phyloP scores from a whole-genome alignment of 1,139 yeast species.

The Taphrina confusa region DNA sequence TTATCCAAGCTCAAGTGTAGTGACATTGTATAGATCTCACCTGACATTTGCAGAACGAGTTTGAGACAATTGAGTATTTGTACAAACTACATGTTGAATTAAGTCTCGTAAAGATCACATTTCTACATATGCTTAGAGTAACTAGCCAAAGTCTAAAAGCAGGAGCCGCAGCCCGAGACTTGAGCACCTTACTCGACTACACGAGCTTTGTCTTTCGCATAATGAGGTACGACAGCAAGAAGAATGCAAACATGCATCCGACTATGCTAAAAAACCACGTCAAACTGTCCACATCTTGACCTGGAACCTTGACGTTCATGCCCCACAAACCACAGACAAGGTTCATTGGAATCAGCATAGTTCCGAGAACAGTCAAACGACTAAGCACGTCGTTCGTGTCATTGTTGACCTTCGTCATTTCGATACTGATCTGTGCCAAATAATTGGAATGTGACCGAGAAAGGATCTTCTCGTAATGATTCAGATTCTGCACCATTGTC shows the following conservation, averaged over 20 bases:
- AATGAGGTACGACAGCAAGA: slow-evolving; percentile 18
- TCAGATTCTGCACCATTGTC: slow-evolving; percentile 62
- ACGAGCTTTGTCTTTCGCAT: slow-evolving; percentile 17
- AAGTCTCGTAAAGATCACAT: too few species aligned
- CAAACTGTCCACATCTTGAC: slow-evolving; percentile 70
- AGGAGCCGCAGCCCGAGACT: too few species aligned
- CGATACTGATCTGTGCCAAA: slow-evolving; percentile 93
- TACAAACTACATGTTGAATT: too few species aligned
- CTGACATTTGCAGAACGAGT: too few species aligned
- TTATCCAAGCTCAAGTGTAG: too few species aligned
- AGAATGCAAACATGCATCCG: slow-evolving; percentile 33
- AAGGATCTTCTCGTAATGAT: slow-evolving; percentile 87
- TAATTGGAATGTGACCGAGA: slow-evolving; percentile 94
- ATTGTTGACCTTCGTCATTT: slow-evolving; percentile 95
- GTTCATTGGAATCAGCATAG: slow-evolving; percentile 90
- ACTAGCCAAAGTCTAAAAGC: too few species aligned
- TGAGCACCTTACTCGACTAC: too few species aligned
- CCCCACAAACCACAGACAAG: slow-evolving; percentile 98
- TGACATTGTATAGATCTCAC: too few species aligned
- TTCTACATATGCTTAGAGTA: too few species aligned
- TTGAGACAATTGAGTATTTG: too few species aligned
- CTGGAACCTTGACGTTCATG: slow-evolving; percentile 96
- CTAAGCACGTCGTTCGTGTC: slow-evolving; percentile 96
- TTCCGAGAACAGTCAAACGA: slow-evolving; percentile 88
- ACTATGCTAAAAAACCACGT: slow-evolving; percentile 64